phyloP scores from a whole-genome alignment of 73 alveolate species.

The Paramecium octaurelia region DNA sequence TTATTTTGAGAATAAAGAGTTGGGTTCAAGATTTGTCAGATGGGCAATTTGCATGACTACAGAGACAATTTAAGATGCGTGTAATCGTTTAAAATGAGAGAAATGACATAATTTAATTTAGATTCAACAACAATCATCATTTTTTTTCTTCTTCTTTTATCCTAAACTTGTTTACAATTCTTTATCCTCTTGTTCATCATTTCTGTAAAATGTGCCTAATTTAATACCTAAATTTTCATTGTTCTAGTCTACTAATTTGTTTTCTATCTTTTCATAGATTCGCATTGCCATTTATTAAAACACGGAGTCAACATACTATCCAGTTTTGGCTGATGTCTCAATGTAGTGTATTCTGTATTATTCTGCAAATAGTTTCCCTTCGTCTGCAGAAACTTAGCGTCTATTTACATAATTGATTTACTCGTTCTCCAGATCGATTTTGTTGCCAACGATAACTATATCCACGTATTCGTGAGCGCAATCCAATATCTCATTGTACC shows the following conservation, averaged over 20 bases:
- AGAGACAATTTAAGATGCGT: constrained; percentile 47
- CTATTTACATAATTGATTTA: background rate
- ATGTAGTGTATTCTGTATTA: background rate
- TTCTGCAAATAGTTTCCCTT: constrained; percentile 3
- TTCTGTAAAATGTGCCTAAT: constrained; percentile 3
- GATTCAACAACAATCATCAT: constrained; percentile 14
- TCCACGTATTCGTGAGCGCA: constrained; percentile 59
- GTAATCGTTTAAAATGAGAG: constrained; percentile 11
- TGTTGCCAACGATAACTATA: constrained; percentile 68
- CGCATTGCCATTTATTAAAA: constrained; percentile 12
- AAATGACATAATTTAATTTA: background rate
- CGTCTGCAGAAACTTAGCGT: constrained; percentile 29
- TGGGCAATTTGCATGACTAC: constrained; percentile 66
- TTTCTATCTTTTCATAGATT: background rate
- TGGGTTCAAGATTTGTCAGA: constrained; percentile 61
- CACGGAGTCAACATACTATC: constrained; percentile 70
- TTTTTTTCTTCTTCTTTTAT: background rate
- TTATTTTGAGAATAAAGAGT: constrained; percentile 55
- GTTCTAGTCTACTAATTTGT: background rate
- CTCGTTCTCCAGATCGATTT: constrained; percentile 56
- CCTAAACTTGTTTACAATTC: background rate
- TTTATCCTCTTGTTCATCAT: background rate
- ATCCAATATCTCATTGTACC: constrained; percentile 66
- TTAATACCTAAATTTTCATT: constrained; percentile 15
- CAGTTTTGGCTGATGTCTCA: constrained; percentile 76